These are phyloP conservation scores for Arabis hirsuta DNA, from an alignment of 345 rosid species.

Conservation along the genomic window DNA sequence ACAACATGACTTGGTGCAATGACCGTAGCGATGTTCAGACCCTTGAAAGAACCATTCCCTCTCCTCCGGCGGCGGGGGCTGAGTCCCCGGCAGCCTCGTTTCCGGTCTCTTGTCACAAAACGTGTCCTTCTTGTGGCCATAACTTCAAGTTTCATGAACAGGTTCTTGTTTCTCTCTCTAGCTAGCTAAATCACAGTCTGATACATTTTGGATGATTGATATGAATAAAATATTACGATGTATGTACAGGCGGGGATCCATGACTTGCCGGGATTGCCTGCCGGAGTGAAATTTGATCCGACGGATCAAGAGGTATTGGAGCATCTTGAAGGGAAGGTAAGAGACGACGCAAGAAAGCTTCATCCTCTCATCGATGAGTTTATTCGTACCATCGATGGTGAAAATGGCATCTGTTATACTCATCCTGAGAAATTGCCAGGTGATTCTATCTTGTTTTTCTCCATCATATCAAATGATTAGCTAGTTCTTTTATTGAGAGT, in stretches of 20 bases:
- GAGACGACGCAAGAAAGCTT: slow-evolving; percentile 68
- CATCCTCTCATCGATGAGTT: slow-evolving; percentile 95
- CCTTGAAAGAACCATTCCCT: slow-evolving; percentile 52
- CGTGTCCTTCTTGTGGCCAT: slow-evolving; percentile 96
- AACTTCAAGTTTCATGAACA: slow-evolving; percentile 77
- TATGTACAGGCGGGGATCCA: slow-evolving; percentile 65
- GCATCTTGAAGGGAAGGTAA: slow-evolving; percentile 90
- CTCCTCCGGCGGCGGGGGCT: slow-evolving; percentile 24
- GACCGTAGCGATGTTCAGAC: slow-evolving; percentile 74
- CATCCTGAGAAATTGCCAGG: slow-evolving; percentile 98
- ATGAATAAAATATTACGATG: not conserved
- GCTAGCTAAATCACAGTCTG: not conserved
- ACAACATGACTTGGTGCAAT: slow-evolving; percentile 90
- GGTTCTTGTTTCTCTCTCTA: slow-evolving; percentile 37
- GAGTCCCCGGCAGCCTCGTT: slow-evolving; percentile 38
- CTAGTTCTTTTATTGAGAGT: not conserved
- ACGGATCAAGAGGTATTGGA: slow-evolving; percentile 96
- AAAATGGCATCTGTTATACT: slow-evolving; percentile 97
- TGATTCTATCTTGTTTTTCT: slow-evolving; percentile 34
- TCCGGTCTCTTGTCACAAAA: slow-evolving; percentile 36
- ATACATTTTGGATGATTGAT: not conserved
- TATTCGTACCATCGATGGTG: slow-evolving; percentile 90
- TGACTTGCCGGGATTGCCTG: slow-evolving; percentile 93
- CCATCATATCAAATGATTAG: not conserved
- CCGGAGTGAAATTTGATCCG: slow-evolving; percentile 98